Evolutionary conservation across 2,329 filamentous ascomycete species (phyloP).

Genomic region (Colletotrichum simmondsii): DNA sequence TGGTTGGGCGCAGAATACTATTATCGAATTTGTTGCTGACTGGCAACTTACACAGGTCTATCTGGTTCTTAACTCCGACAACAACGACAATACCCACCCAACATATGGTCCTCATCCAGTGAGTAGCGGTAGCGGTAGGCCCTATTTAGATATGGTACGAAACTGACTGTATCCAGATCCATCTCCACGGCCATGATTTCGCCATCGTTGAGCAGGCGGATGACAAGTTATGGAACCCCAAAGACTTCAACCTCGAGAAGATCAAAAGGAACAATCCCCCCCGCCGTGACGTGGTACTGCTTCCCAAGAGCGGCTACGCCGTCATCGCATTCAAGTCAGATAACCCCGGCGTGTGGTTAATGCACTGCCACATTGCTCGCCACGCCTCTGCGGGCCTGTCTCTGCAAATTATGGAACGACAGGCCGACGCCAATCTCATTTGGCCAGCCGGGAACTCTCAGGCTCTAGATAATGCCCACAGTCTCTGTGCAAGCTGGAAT

Average conservation of each 20-base stretch:
- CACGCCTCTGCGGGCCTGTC: constrained; percentile 48
- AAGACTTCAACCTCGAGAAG: too few species aligned
- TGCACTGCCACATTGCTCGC: constrained; percentile 62
- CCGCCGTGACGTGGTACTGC: constrained; percentile 61
- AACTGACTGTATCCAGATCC: constrained; percentile 42
- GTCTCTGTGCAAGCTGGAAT: constrained; percentile 18
- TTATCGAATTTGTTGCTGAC: not conserved
- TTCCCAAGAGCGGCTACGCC: constrained; percentile 54
- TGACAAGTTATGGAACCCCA: constrained; percentile 7
- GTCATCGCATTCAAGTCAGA: constrained; percentile 60
- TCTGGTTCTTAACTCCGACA: constrained; percentile 1
- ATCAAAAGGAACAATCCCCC: constrained; percentile 50
- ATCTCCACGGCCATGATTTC: constrained; percentile 63
- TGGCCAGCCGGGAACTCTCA: constrained; percentile 11
- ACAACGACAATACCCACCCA: not conserved
- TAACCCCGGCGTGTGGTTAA: constrained; percentile 61
- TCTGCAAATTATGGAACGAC: constrained; percentile 17
- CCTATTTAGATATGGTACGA: not conserved
- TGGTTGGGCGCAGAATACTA: not conserved
- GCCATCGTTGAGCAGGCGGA: constrained; percentile 49
- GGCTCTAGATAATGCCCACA: not conserved
- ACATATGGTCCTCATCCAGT: constrained; percentile 8
- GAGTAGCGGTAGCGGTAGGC: not conserved
- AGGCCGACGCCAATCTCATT: constrained; percentile 3
- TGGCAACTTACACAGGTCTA: not conserved